Evolutionary conservation across 495 filamentous ascomycete genomes (phyloP).

Genomic region (Cercophora sp.): DNA sequence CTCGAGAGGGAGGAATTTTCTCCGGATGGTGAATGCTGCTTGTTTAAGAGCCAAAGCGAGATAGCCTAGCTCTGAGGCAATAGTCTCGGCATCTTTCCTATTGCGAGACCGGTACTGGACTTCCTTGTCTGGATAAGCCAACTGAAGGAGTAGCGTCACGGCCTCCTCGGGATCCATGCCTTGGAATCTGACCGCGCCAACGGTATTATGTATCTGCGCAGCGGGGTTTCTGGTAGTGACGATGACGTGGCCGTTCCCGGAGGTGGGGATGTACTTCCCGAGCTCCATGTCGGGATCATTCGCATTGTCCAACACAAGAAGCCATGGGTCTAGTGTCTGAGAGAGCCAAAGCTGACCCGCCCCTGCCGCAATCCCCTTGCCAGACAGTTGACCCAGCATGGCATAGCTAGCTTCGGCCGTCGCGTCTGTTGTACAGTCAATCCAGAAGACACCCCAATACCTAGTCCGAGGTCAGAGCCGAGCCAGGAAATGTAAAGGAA

Average conservation of each 20-base stretch:
- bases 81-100: background rate
- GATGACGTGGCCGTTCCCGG: slow-evolving; percentile 1
- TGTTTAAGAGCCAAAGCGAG: slow-evolving; percentile 6
- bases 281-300: slow-evolving; percentile 6
- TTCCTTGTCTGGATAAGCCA: slow-evolving; percentile 6
- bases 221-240: slow-evolving; percentile 5
- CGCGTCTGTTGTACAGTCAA: slow-evolving; percentile 5
- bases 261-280: slow-evolving; percentile 1
- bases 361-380: slow-evolving; percentile 1
- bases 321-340: slow-evolving; percentile 2
- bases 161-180: slow-evolving; percentile 7
- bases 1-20: background rate
- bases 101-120: background rate
- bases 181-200: slow-evolving; percentile 3
- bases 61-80: slow-evolving; percentile 5
- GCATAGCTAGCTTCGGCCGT: slow-evolving; percentile 5
- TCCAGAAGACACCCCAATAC: slow-evolving; percentile 6
- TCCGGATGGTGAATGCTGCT: slow-evolving; percentile 5
- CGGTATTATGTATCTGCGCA: background rate
- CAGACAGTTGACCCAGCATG: background rate
- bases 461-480: no score
- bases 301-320: slow-evolving; percentile 4
- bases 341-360: slow-evolving; percentile 7
- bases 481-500: no score
- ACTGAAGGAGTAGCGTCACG: slow-evolving; percentile 3